Base-by-base conservation (phyloP, 1,284 basidiomycete species). In the Leccinum pachyderme region DNA sequence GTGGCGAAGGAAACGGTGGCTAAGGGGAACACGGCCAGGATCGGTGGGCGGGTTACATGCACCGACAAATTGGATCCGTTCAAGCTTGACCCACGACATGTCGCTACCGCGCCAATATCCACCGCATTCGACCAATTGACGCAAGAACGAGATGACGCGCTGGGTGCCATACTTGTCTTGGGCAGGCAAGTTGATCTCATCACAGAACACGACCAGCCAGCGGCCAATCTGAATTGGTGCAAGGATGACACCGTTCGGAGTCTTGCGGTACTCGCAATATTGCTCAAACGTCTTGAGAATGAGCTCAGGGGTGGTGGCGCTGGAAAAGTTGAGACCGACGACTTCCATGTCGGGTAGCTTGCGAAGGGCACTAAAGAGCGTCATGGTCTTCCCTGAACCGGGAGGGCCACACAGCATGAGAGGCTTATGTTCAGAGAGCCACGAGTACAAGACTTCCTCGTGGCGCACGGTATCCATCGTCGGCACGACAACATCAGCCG, bases 31-130 rank as follows among this genome's bases (percentile, higher is more conserved):
- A 73, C 97, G 93, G 53, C 97, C 97, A 43, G 97, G 95, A 77
- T 99, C 97, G n/a, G 97, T 99, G 0, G 97, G 98, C 24, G 97
- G 97, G 69, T 99, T 99, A 75, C 97, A 99, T 46, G 97, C 97
- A 32, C 97, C 97, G 41, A 99, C 98, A 68, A 99, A 98, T 72
- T 99, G 97, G 59, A 99, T 98, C 25, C 97, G 88, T 73, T 99
- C 97, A 55, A 99, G 81, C 63, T 88, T 91, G 62, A 99, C 95
- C 97, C 97, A 99, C 7, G 94, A 84, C 82, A 96, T 94, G 72
- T 99, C 97, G 12, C 82, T 84, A 3, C 95, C 86, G 27, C 98
- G 83, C 91, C 96, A 99, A 72, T 94, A 99, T 2, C 97, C 97
- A 47, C 92, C 91, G 28, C 83, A 85, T 74, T 99, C 97, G 49